Base-by-base conservation (phyloP, 1,139 yeast species). In the Eremothecium gossypii region DNA sequence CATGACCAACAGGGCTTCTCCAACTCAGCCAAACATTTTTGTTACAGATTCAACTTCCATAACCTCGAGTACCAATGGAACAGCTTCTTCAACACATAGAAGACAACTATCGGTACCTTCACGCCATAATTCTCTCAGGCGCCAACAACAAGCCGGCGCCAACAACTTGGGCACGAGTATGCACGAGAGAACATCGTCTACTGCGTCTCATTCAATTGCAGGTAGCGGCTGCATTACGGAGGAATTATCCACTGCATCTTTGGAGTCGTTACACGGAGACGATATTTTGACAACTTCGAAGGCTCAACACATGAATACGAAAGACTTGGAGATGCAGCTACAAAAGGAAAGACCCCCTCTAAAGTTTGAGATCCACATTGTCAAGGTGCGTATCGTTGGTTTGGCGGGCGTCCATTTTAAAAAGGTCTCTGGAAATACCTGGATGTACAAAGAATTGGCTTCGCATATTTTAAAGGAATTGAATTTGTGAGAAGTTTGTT, bases 361-460 rank as follows among this genome's bases (percentile, higher is more conserved):
- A 57, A 81, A 83, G 55, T 91, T 91, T 63, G 97, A 91, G 60
- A 84, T 91, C 48, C 89, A 84, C 63, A 80, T 91, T 51, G 97
- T 89, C 38, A 86, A 86, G 61, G 95, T 91, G 42, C 95, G 96
- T 36, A 71, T 91, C 51, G 83, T 89, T 45, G 87, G 94, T 9
- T 70, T 91, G 48, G 87, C 84, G 51, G 98, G 97, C 62, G 91
- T 91, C 41, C 96, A 89, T 63, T 87, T 91, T 68, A 91, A 89
- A 70, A 89, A 89, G 62, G 73, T 89, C 36, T 74, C 84, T 46
- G 98, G 98, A 54, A 87, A 91, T 62, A 85, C 96, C 2, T 89
- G 97, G 97, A 77, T 83, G 65, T 89, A 89, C 66, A 89, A 89
- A 67, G 81, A 87, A n/a, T 69, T 89, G 61, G 97, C 96, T 2